These are phyloP conservation scores for Fragilaria crotonensis DNA, from an alignment of 108 stramenopile genomes.

Conservation along the genomic window DNA sequence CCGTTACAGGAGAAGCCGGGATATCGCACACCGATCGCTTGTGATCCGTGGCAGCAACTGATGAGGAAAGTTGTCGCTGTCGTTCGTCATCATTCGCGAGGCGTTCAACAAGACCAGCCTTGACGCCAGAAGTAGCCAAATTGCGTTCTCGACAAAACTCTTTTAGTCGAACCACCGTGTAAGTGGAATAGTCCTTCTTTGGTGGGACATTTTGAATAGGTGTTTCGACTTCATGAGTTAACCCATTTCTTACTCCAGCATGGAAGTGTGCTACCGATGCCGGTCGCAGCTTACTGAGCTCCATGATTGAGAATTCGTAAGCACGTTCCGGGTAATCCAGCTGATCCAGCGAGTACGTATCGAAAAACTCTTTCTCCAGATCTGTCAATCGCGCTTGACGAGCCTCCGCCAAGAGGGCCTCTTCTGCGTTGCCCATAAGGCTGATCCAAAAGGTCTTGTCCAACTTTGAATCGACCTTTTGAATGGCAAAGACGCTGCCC, in stretches of 20 bases:
- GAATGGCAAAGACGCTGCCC: conserved; percentile 26
- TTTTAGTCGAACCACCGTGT: conserved; percentile 54
- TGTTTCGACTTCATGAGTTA: no score
- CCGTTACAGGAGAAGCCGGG: not conserved
- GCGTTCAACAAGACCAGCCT: conserved; percentile 50
- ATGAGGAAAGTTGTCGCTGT: not conserved
- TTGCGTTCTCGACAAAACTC: conserved; percentile 58
- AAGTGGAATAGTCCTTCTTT: conserved; percentile 31
- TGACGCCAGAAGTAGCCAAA: conserved; percentile 61
- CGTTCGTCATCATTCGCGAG: conserved; percentile 20
- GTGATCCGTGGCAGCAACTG: not conserved
- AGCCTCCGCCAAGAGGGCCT: conserved; percentile 23
- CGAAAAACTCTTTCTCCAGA: conserved; percentile 41
- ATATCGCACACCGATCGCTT: no score
- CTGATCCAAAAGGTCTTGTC: conserved; percentile 37
- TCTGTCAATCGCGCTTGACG: conserved; percentile 31
- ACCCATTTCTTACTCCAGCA: no score
- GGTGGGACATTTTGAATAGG: no score
- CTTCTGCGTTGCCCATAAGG: conserved; percentile 19
- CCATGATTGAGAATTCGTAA: no score
- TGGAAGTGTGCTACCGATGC: no score
- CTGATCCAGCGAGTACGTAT: conserved; percentile 4
- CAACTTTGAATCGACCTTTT: conserved; percentile 8
- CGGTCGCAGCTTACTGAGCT: no score
- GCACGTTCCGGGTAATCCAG: no score